Percentiles rank a stretch among this genome's conserved stretches.
Evolutionary conservation across 2,329 filamentous ascomycete genomes (phyloP).

Genomic region (Aspergillus thermomutatus): DNA sequence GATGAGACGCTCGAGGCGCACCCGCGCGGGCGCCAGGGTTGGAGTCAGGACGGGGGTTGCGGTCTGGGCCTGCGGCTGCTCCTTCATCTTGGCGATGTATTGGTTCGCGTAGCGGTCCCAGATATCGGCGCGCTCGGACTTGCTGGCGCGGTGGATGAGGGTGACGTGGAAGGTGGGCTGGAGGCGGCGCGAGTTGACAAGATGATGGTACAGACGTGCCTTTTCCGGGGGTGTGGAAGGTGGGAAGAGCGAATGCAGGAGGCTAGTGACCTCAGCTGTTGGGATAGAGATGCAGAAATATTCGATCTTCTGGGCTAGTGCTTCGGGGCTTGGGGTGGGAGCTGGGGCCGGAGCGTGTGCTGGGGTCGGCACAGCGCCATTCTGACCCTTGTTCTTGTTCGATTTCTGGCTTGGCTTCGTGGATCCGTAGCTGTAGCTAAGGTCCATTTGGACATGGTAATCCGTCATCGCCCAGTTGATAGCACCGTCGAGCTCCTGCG

Average conservation of each 20-base stretch:
- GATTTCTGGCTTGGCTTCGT: slow-evolving; percentile 45
- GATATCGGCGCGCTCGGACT: slow-evolving; percentile 60
- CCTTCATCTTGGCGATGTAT: slow-evolving; percentile 43
- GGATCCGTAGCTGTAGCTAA: slow-evolving; percentile 49
- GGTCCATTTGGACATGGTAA: slow-evolving; percentile 74
- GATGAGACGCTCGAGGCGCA: slow-evolving; percentile 65
- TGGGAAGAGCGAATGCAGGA: slow-evolving; percentile 69
- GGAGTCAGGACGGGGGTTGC: slow-evolving; percentile 26
- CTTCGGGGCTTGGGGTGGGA: slow-evolving; percentile 26
- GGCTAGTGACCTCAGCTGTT: slow-evolving; percentile 48
- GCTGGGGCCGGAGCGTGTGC: slow-evolving; percentile 12
- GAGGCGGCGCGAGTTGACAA: slow-evolving; percentile 70
- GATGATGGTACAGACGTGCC: slow-evolving; percentile 69
- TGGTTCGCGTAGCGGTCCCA: slow-evolving; percentile 72
- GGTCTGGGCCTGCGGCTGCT: slow-evolving; percentile 20
- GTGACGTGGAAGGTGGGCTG: slow-evolving; percentile 92
- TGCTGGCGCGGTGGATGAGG: slow-evolving; percentile 73
- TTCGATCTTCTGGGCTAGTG: slow-evolving; percentile 56
- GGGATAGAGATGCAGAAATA: slow-evolving; percentile 63
- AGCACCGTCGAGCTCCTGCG: slow-evolving; percentile 73
- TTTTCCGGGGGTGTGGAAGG: slow-evolving; percentile 48
- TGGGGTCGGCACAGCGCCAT: slow-evolving; percentile 17
- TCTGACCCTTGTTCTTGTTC: slow-evolving; percentile 21
- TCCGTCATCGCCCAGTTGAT: slow-evolving; percentile 71
- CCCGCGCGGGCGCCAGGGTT: slow-evolving; percentile 34